Evolutionary conservation across 2,329 filamentous ascomycete species (phyloP).

Genomic region (Aspergillus quadricinctus): DNA sequence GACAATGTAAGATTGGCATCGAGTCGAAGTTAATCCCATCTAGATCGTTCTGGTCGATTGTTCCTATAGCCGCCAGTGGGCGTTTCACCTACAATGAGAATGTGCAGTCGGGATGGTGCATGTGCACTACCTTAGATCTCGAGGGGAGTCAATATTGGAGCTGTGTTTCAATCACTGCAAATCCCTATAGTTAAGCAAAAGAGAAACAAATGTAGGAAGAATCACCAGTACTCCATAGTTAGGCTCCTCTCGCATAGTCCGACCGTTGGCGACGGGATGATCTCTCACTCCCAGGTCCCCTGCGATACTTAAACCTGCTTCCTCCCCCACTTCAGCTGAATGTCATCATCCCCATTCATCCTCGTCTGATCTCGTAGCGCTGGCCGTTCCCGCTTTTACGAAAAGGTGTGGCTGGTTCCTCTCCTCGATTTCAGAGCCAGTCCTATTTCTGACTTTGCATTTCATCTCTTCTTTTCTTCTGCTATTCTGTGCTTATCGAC

Average conservation of each 20-base stretch:
- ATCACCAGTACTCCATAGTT: background rate
- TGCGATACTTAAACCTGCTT: background rate
- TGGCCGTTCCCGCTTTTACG: constrained; percentile 9
- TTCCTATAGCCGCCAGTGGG: background rate
- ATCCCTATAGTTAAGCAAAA: background rate
- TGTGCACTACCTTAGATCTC: background rate
- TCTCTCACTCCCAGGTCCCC: background rate
- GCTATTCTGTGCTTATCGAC: background rate
- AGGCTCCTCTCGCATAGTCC: background rate
- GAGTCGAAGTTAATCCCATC: background rate
- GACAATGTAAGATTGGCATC: background rate
- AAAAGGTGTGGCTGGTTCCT: constrained; percentile 5
- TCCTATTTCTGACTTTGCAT: constrained; percentile 1
- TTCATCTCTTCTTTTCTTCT: background rate
- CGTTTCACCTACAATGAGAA: background rate
- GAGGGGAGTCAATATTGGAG: background rate
- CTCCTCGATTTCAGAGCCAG: background rate
- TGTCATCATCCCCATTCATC: background rate
- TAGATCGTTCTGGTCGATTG: background rate
- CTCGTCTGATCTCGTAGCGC: background rate
- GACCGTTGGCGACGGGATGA: background rate
- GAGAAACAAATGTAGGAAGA: background rate
- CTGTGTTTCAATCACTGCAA: background rate
- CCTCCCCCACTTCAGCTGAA: constrained; percentile 19
- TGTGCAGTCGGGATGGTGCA: background rate